Evolutionary conservation across 257 asterid genomes (phyloP).

Genomic region (Gentiana macrophylla): DNA sequence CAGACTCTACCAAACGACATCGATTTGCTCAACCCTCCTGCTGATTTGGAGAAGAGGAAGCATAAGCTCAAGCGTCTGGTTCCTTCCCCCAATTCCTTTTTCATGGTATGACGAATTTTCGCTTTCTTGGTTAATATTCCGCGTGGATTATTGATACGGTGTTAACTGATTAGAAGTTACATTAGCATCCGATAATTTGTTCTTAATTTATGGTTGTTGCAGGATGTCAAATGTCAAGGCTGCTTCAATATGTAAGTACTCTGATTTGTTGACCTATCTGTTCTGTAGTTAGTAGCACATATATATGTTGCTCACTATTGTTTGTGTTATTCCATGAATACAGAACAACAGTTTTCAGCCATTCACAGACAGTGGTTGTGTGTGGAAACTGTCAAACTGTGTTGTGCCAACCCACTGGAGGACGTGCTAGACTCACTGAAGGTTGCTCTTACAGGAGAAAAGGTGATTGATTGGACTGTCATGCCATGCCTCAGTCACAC

Average conservation of each 20-base stretch:
- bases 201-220: background rate
- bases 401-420: constrained; percentile 59
- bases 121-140: background rate
- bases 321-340: constrained; percentile 1
- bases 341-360: constrained; percentile 52
- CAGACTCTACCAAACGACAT: constrained; percentile 48
- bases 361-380: constrained; percentile 47
- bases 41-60: constrained; percentile 67
- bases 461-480: constrained; percentile 30
- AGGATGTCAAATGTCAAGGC: constrained; percentile 62
- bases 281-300: background rate
- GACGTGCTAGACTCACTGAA: constrained; percentile 60
- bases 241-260: constrained; percentile 52
- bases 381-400: constrained; percentile 50
- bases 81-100: constrained; percentile 43
- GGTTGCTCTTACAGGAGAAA: constrained; percentile 70
- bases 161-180: background rate
- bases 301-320: background rate
- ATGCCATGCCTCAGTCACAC: no score
- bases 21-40: constrained; percentile 61
- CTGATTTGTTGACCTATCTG: background rate
- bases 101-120: constrained; percentile 23
- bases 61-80: constrained; percentile 71
- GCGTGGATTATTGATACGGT: background rate
- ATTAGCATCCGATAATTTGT: background rate